Evolutionary conservation across 495 filamentous ascomycete genomes (phyloP).

Genomic region (Articulospora tetracladia): DNA sequence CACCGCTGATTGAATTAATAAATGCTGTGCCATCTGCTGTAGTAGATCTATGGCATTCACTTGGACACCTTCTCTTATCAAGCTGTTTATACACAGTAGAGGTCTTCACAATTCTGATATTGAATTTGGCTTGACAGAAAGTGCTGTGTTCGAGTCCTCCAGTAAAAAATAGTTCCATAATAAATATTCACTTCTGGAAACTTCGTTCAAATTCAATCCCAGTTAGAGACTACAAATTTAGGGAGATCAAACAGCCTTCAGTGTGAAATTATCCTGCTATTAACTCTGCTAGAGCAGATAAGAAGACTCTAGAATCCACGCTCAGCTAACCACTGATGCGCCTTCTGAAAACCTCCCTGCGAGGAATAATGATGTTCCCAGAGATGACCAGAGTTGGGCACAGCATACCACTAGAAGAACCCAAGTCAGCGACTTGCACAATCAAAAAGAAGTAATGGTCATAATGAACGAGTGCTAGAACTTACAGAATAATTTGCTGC

Average conservation of each 20-base stretch:
- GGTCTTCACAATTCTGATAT: no score
- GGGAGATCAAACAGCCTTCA: background rate
- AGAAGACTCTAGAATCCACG: constrained; percentile 9
- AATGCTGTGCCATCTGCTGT: no score
- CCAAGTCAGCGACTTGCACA: background rate
- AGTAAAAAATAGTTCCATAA: no score
- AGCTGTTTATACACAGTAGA: no score
- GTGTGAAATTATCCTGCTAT: background rate
- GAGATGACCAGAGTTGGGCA: constrained; percentile 8
- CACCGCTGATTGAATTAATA: no score
- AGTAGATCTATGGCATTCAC: no score
- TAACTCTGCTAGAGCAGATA: background rate
- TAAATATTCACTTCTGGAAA: no score
- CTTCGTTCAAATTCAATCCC: no score
- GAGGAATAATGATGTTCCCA: constrained; percentile 11
- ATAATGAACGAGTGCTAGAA: background rate
- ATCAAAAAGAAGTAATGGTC: background rate
- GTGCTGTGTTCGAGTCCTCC: no score
- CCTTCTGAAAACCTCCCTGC: background rate
- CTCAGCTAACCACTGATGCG: constrained; percentile 7
- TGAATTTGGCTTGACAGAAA: no score
- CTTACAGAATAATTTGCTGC: background rate
- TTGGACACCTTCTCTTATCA: no score
- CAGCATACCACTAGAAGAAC: background rate
- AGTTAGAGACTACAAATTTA: no score